Conservation (phyloP, 2,329 filamentous ascomycete genomes). For the Grosmannia serpens region DNA sequence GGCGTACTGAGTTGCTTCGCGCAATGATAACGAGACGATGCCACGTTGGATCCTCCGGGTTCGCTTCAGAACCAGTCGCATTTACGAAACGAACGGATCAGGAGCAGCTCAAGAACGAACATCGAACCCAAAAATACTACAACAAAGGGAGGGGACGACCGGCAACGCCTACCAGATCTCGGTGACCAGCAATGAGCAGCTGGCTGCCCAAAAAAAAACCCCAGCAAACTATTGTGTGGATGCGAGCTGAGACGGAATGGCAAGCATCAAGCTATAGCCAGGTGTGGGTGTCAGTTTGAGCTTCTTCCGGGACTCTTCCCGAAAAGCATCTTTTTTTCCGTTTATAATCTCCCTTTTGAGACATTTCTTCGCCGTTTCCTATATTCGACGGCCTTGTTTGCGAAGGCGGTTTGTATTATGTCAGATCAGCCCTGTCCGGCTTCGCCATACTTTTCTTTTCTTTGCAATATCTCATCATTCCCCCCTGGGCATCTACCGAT, state of each 20-base stretch:
- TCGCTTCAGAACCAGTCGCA: background rate
- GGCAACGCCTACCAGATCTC: background rate
- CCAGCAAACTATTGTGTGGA: background rate
- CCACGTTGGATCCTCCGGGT: constrained; percentile 1
- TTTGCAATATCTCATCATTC: constrained; percentile 1
- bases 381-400: background rate
- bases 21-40: constrained; percentile 8
- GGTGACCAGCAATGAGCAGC: background rate
- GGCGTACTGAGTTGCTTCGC: constrained; percentile 50
- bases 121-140: background rate
- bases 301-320: background rate
- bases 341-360: constrained; percentile 1
- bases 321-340: background rate
- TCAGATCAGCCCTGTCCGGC: constrained; percentile 5
- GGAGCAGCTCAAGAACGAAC: background rate
- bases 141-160: background rate
- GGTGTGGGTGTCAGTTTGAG: background rate
- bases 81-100: background rate
- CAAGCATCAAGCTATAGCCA: background rate
- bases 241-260: background rate
- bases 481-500: background rate
- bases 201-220: background rate
- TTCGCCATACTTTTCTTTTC: constrained; percentile 3
- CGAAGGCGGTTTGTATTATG: constrained; percentile 7
- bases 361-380: constrained; percentile 1